A percentile compares a stretch with the other conserved stretches of the same genome.
Conservation (phyloP, 106 monocot species). For the Dioscorea zingiberensis region DNA sequence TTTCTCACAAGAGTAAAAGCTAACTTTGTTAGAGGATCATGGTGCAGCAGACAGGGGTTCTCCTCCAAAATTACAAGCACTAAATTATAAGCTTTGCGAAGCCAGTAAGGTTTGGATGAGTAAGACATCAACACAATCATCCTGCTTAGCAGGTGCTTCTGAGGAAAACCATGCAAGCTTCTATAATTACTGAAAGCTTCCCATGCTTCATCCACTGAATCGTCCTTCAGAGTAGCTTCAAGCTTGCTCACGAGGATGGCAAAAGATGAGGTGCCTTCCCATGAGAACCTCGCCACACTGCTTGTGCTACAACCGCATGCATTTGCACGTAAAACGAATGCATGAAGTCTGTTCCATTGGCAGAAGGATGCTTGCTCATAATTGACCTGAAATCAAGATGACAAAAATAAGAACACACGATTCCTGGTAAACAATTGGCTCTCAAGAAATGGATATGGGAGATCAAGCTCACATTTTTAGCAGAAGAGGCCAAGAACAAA, state of each 20-base stretch:
- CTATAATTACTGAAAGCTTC: conserved; percentile 46
- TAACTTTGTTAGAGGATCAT: conserved; percentile 44
- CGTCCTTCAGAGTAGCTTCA: conserved; percentile 31
- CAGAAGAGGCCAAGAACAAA: background rate
- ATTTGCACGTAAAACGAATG: background rate
- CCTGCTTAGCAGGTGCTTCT: conserved; percentile 29
- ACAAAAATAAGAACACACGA: too few species aligned
- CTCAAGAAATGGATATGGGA: too few species aligned
- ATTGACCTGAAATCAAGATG: conserved; percentile 15
- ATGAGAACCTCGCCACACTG: conserved; percentile 1
- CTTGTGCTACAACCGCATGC: background rate
- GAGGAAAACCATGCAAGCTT: conserved; percentile 49
- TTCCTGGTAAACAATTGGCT: too few species aligned
- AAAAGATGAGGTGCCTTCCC: conserved; percentile 29
- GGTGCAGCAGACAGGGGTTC: conserved; percentile 37
- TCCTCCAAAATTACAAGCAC: conserved; percentile 26
- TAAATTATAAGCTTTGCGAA: conserved; percentile 53
- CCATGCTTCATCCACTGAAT: conserved; percentile 51
- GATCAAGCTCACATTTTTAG: background rate
- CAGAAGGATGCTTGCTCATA: conserved; percentile 1
- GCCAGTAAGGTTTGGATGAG: conserved; percentile 36
- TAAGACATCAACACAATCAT: conserved; percentile 42
- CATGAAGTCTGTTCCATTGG: conserved; percentile 5
- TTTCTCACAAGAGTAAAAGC: conserved; percentile 50
- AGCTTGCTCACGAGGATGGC: conserved; percentile 30